Percentiles rank a stretch among this genome's conserved stretches.
Evolutionary conservation across 768 basidiomycete genomes (phyloP).

Genomic region (Galerina sulciceps): DNA sequence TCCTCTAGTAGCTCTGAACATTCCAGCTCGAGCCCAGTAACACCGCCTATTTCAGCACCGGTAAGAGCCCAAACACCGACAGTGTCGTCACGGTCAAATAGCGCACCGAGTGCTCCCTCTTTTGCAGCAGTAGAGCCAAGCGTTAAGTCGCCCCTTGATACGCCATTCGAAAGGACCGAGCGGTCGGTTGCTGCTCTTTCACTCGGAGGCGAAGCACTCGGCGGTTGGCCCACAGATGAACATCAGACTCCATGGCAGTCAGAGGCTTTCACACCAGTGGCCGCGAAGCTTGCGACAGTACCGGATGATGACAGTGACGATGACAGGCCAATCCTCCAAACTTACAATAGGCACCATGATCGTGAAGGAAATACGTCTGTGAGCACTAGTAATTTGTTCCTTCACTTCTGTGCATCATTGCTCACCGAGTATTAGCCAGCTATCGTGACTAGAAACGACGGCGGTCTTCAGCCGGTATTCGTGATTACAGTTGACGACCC

Average conservation of each 20-base stretch:
- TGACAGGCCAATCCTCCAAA: conserved; percentile 67
- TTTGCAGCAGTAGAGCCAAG: conserved; percentile 21
- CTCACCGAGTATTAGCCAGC: conserved; percentile 9
- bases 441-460: conserved; percentile 36
- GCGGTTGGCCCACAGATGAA: conserved; percentile 55
- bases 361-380: conserved; percentile 29
- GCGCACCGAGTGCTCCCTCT: conserved; percentile 12
- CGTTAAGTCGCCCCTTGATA: conserved; percentile 40
- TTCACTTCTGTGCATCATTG: background rate
- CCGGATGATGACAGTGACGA: conserved; percentile 68
- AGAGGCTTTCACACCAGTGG: conserved; percentile 26
- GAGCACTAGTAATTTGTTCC: conserved; percentile 14
- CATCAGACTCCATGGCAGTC: conserved; percentile 43
- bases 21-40: conserved; percentile 2
- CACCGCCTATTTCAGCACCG: conserved; percentile 8
- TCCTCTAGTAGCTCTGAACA: conserved; percentile 8
- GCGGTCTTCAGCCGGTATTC: conserved; percentile 71
- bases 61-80: conserved; percentile 5
- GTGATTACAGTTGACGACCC: conserved; percentile 94
- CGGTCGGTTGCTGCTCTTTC: conserved; percentile 42
- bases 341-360: conserved; percentile 33
- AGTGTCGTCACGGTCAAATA: conserved; percentile 4
- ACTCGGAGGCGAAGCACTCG: conserved; percentile 37
- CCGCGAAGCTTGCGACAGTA: conserved; percentile 15
- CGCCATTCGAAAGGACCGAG: conserved; percentile 27